Percentiles rank a stretch among this genome's conserved stretches.
Conservation (phyloP, 1,284 basidiomycete species). For the Ustilago bromivora region DNA sequence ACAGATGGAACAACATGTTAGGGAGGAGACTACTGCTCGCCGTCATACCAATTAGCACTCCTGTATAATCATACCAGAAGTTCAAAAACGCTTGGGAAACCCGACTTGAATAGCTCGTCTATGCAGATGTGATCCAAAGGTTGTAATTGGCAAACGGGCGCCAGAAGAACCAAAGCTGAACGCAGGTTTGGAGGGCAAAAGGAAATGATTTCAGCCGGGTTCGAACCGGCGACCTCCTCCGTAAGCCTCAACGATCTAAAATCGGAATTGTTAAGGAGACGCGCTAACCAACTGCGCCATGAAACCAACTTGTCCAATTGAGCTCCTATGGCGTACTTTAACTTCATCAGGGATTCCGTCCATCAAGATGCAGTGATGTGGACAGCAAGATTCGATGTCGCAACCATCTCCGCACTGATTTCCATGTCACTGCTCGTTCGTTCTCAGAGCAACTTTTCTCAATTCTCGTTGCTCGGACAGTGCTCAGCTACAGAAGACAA, state of each 20-base stretch:
- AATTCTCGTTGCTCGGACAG: too few species aligned
- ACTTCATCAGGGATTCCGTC: accelerated
- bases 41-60: not conserved
- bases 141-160: not conserved
- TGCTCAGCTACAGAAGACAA: too few species aligned
- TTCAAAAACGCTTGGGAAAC: not conserved
- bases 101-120: not conserved
- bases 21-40: constrained; percentile 22
- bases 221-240: constrained; percentile 60
- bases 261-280: constrained; percentile 56
- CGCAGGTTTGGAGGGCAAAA: not conserved
- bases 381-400: not conserved
- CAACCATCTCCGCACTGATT: not conserved
- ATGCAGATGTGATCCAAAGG: not conserved
- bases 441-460: too few species aligned
- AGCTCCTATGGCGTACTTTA: not conserved
- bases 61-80: not conserved
- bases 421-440: too few species aligned
- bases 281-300: constrained; percentile 59
- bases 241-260: constrained; percentile 44
- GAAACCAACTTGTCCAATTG: constrained; percentile 17
- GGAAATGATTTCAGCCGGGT: constrained; percentile 54
- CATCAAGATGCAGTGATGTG: not conserved
- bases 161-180: not conserved
- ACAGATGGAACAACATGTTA: constrained; percentile 29